These are phyloP conservation scores for Polyporus tsugae DNA, from an alignment of 1,284 basidiomycete species.

Conservation along the genomic window DNA sequence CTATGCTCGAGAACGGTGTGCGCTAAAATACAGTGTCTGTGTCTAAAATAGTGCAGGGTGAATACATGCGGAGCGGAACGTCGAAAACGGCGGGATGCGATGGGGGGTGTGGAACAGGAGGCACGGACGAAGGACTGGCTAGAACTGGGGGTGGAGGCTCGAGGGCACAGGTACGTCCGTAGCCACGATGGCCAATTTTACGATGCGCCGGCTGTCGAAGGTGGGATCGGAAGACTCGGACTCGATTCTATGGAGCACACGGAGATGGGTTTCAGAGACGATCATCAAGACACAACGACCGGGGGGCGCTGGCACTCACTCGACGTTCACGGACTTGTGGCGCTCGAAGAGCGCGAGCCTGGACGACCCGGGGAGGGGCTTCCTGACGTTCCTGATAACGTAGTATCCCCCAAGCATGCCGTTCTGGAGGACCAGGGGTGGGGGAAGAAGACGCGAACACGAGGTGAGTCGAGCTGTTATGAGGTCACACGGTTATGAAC, in stretches of 20 bases:
- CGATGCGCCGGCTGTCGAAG: conserved; percentile 58
- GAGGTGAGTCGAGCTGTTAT: conserved; percentile 13
- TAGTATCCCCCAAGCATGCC: conserved; percentile 62
- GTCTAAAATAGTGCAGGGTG: conserved; percentile 15
- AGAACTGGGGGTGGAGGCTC: background rate
- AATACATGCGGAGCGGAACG: background rate
- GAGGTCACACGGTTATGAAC: conserved; percentile 32
- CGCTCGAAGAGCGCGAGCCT: conserved; percentile 51
- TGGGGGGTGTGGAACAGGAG: background rate
- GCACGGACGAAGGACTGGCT: background rate
- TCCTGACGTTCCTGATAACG: conserved; percentile 57
- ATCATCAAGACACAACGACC: conserved; percentile 9
- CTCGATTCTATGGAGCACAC: conserved; percentile 50
- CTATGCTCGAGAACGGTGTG: conserved; percentile 8
- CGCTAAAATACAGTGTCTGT: conserved; percentile 24
- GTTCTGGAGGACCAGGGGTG: conserved; percentile 41
- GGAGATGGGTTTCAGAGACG: conserved; percentile 9
- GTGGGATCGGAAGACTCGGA: conserved; percentile 48
- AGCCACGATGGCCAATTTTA: conserved; percentile 56
- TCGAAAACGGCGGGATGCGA: conserved; percentile 1
- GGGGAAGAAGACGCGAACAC: conserved; percentile 7
- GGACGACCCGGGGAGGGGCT: conserved; percentile 46
- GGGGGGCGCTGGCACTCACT: conserved; percentile 45
- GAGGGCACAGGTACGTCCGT: conserved; percentile 45
- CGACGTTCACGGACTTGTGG: conserved; percentile 60